Evolutionary conservation across 164 flowering plant genomes (phyloP), one percentile per base, ranked within the genome.

Genomic region (Stephania japonica): DNA sequence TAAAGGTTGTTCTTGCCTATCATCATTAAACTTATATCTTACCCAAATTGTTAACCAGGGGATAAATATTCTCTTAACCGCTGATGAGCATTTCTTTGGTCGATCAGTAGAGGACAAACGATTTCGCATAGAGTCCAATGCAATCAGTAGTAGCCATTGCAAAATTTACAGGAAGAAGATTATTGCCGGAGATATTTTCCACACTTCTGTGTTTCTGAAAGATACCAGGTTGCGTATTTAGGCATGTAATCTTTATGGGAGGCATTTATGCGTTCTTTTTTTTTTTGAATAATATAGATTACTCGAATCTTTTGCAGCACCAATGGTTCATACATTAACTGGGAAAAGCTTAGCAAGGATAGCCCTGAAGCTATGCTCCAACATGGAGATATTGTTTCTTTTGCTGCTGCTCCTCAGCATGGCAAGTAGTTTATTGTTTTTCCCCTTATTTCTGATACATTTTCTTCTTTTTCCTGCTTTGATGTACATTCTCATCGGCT

Each of bases 351-450:
- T 82, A 87, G 56, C 68, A 93, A 86, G 80, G 80, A 73, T 75
- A 76, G 81, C 68, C 65, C 89, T 41, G 99, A 83, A 80, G 81
- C 76, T 14, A 83, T 78, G 71, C 75, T 95, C 62, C 76, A 78
- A 62, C 96, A 95, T 83, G 98, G 98, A 65, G 99, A 95, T 78
- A 87, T 95, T 68, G 77, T 95, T 75, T 93, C 99, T 42, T 84
- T 91, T 71, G 89, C 85, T 66, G 84, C 87, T 76, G 86, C 88
- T 78, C 99, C 99, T 49, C 83, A 88, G 32, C 79, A 78, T 84
- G 89, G 94, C 87, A 86, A 72, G 32, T 27, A 24, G 4, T 32
- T 9, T 6, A 71, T 63, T 67, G 11, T 10, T 21, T 21, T 49
- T 65, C 65, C 14, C 42, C 21, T 47, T 70, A 12, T 14, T 67